Percentiles rank a stretch among this genome's conserved stretches.
Evolutionary conservation across 2,329 filamentous ascomycete species (phyloP).

Genomic region (Acrocalymma vagum): DNA sequence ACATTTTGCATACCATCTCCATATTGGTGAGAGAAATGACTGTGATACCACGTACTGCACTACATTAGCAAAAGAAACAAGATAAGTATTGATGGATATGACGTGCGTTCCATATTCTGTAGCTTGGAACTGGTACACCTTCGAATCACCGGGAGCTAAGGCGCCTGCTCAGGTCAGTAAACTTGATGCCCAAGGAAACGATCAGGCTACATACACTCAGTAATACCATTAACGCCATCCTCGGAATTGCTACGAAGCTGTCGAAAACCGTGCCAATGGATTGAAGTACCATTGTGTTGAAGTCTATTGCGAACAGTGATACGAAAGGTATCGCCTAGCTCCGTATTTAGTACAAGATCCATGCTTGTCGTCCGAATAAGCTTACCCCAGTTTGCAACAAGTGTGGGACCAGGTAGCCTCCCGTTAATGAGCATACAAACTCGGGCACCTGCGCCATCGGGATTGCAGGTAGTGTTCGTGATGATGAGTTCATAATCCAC

Average conservation of each 20-base stretch:
- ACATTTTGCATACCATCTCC: no score
- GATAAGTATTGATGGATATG: background rate
- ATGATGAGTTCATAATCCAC: conserved; percentile 46
- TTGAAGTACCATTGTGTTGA: conserved; percentile 66
- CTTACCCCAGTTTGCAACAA: conserved; percentile 60
- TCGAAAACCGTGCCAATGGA: conserved; percentile 70
- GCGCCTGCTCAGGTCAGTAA: conserved; percentile 39
- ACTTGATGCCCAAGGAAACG: conserved; percentile 24
- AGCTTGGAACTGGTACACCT: conserved; percentile 37
- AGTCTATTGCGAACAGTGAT: conserved; percentile 62
- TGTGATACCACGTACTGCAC: conserved; percentile 48
- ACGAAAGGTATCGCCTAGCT: conserved; percentile 30
- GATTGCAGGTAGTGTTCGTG: conserved; percentile 52
- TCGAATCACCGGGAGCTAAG: conserved; percentile 58
- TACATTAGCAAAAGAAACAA: no score
- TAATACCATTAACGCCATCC: conserved; percentile 61
- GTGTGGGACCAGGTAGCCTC: conserved; percentile 67
- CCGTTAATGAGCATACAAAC: conserved; percentile 52
- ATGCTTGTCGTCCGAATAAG: no score
- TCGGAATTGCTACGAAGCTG: conserved; percentile 63
- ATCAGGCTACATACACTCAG: no score
- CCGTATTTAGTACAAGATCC: background rate
- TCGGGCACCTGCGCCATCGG: conserved; percentile 47
- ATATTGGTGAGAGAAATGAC: conserved; percentile 53
- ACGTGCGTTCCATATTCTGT: conserved; percentile 39